phyloP scores from a whole-genome alignment of 176 grass and related monocot species.

The Lolium perenne region DNA sequence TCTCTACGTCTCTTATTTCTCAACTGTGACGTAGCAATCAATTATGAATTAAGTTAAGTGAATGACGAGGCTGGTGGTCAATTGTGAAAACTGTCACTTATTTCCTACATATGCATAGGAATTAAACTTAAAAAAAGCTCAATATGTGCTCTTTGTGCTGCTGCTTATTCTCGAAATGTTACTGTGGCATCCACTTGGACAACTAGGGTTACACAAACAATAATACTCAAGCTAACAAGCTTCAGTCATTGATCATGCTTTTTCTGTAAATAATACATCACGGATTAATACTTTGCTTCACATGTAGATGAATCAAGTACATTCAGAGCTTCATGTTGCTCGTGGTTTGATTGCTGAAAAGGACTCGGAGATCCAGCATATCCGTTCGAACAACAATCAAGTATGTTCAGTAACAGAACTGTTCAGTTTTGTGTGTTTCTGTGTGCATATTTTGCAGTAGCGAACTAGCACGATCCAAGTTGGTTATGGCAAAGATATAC shows the following conservation, averaged over 20 bases:
- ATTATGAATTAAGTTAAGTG: background rate
- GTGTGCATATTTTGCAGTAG: background rate
- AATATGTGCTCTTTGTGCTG: background rate
- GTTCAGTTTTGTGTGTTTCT: background rate
- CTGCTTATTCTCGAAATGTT: background rate
- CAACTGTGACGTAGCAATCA: background rate
- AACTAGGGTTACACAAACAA: background rate
- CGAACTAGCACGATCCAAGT: background rate
- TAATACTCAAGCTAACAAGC: background rate
- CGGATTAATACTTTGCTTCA: background rate
- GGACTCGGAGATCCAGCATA: constrained; percentile 78
- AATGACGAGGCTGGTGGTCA: background rate
- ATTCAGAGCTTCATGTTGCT: constrained; percentile 79
- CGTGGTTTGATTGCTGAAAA: constrained; percentile 82
- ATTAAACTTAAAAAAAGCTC: background rate
- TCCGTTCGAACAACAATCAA: constrained; percentile 81
- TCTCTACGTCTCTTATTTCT: background rate
- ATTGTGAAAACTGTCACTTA: background rate
- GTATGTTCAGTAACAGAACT: constrained; percentile 33
- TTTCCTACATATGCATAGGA: background rate
- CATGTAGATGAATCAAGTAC: constrained; percentile 94
- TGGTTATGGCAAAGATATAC: background rate
- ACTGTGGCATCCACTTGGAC: too few species aligned
- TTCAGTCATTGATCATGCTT: background rate
- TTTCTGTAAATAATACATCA: background rate